Conservation (phyloP, 768 basidiomycete species). For the Rhodotorula graminis region DNA sequence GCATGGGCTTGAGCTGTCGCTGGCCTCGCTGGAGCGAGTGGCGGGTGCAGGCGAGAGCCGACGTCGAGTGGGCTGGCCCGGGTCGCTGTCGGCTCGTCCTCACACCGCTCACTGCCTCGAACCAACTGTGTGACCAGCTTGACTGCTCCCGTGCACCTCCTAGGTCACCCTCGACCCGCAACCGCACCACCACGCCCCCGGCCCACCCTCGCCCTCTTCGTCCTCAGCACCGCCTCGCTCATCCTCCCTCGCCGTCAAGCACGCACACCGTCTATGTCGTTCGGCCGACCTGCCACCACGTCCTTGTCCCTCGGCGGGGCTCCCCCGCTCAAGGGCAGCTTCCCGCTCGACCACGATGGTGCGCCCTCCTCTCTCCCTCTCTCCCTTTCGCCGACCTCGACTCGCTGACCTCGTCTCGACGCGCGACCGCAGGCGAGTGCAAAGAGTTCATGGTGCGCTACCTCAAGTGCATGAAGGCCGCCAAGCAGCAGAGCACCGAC, state of each 20-base stretch:
- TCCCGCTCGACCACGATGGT: conserved; percentile 52
- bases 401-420: not conserved
- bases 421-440: conserved; percentile 47
- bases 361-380: not conserved
- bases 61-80: too few species aligned
- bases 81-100: too few species aligned
- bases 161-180: too few species aligned
- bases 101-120: too few species aligned
- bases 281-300: conserved; percentile 47
- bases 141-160: too few species aligned
- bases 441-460: conserved; percentile 49
- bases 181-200: too few species aligned
- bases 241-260: not conserved
- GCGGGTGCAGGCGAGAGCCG: too few species aligned
- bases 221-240: not conserved
- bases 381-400: not conserved
- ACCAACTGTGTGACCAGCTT: too few species aligned
- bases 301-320: conserved; percentile 45
- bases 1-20: not conserved
- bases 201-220: too few species aligned
- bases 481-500: conserved; percentile 46
- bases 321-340: conserved; percentile 45
- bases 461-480: conserved; percentile 48
- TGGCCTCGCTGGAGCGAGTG: not conserved
- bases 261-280: too few species aligned